These are phyloP conservation scores for Porcisia hertigi DNA, from an alignment of 208 protist genomes.

Conservation along the genomic window DNA sequence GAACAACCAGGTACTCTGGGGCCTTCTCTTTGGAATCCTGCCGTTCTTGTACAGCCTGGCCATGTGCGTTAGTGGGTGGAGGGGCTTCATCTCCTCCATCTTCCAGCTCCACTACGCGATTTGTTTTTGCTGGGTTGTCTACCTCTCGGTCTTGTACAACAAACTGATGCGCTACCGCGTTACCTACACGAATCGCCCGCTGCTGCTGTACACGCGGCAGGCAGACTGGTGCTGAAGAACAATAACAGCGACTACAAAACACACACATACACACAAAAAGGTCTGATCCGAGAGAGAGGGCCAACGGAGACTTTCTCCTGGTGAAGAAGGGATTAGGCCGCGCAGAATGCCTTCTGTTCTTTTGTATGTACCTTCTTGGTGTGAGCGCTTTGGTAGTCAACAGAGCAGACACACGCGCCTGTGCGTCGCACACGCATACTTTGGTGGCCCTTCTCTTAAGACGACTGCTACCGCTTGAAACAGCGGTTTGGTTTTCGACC, in stretches of 20 bases:
- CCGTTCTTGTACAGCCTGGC: conserved; percentile 46
- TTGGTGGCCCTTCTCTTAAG: neutral
- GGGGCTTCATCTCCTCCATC: conserved; percentile 21
- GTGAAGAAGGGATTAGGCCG: neutral
- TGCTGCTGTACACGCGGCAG: conserved; percentile 43
- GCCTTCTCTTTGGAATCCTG: conserved; percentile 38
- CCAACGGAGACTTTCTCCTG: neutral
- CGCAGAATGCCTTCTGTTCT: neutral
- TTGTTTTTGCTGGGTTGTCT: conserved; percentile 42
- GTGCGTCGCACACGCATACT: neutral
- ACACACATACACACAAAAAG: neutral
- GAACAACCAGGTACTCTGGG: conserved; percentile 59
- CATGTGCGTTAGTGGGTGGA: conserved; percentile 21
- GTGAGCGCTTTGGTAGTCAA: neutral
- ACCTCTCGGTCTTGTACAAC: conserved; percentile 40
- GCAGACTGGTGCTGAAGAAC: conserved; percentile 26
- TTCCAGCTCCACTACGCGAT: conserved; percentile 34
- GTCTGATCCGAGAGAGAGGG: neutral
- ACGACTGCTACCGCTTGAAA: neutral
- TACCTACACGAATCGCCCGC: conserved; percentile 71
- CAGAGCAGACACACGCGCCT: neutral
- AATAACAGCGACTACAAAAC: neutral
- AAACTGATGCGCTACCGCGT: conserved; percentile 53
- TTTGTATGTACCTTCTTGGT: neutral
- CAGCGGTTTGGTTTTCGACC: neutral